A percentile compares a stretch with the other conserved stretches of the same genome.
Conservation (phyloP, 2,329 filamentous ascomycete species). For the Pestalotiopsis fici region DNA sequence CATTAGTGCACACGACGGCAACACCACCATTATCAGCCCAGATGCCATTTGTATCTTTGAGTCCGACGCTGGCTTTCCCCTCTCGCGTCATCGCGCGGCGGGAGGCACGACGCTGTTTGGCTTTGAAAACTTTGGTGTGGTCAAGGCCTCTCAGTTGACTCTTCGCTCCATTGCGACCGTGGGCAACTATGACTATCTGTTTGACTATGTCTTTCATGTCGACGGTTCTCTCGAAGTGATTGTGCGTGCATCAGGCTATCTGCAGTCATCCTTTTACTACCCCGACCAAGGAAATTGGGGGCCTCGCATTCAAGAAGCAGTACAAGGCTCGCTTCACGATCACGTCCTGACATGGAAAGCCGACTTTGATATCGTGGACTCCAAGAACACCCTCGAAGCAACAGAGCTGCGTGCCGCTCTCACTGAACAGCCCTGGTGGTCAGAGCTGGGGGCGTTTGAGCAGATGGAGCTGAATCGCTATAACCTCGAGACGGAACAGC, state of each 20-base stretch:
- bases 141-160: conserved; percentile 22
- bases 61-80: conserved; percentile 33
- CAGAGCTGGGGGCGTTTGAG: conserved; percentile 29
- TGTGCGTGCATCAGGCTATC: conserved; percentile 38
- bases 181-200: conserved; percentile 43
- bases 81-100: conserved; percentile 31
- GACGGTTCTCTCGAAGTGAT: conserved; percentile 38
- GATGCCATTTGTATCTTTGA: conserved; percentile 41
- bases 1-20: conserved; percentile 29
- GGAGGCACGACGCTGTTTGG: conserved; percentile 19
- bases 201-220: conserved; percentile 31
- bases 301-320: conserved; percentile 16
- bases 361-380: conserved; percentile 29
- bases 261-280: conserved; percentile 27
- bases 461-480: conserved; percentile 30
- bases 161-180: conserved; percentile 39
- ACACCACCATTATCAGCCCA: conserved; percentile 28
- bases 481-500: conserved; percentile 25
- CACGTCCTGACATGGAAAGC: conserved; percentile 29
- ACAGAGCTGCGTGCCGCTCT: conserved; percentile 26
- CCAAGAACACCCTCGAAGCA: conserved; percentile 26
- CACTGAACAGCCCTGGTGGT: conserved; percentile 30
- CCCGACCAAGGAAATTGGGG: conserved; percentile 5
- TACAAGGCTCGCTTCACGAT: conserved; percentile 26
- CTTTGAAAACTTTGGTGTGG: conserved; percentile 12